These are phyloP conservation scores for Hymenoscyphus albidus DNA, from an alignment of 2,329 filamentous ascomycete species.

Conservation along the genomic window DNA sequence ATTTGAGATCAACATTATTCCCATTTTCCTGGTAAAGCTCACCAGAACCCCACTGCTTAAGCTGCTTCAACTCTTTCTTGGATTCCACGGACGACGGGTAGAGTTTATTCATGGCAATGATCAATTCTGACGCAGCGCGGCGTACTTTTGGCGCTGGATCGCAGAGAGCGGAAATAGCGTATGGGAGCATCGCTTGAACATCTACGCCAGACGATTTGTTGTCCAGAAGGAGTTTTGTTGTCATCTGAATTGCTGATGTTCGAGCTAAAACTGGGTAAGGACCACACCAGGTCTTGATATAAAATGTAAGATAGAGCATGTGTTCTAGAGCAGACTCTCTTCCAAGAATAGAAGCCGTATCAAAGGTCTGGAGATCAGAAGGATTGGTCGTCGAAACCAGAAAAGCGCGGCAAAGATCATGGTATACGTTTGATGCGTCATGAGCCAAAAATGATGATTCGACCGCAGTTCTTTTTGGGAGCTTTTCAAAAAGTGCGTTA, in stretches of 20 bases:
- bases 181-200: constrained; percentile 79
- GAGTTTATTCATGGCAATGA: constrained; percentile 51
- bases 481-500: constrained; percentile 21
- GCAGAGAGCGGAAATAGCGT: constrained; percentile 67
- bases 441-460: constrained; percentile 51
- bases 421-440: constrained; percentile 50
- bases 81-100: constrained; percentile 41
- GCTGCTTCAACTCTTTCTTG: constrained; percentile 40
- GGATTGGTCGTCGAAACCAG: constrained; percentile 48
- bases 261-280: constrained; percentile 66
- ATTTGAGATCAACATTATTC: constrained; percentile 45
- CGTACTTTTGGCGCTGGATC: constrained; percentile 76
- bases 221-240: constrained; percentile 53
- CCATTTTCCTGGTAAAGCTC: constrained; percentile 60
- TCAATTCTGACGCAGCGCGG: constrained; percentile 66
- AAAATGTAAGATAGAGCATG: constrained; percentile 70
- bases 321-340: constrained; percentile 52
- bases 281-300: constrained; percentile 70
- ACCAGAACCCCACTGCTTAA: constrained; percentile 54
- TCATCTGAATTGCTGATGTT: constrained; percentile 63
- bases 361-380: constrained; percentile 36
- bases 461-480: constrained; percentile 36
- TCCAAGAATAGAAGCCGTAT: constrained; percentile 52
- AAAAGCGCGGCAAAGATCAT: constrained; percentile 57
- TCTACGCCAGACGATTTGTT: constrained; percentile 52